These are phyloP conservation scores for Crithidia expoeki DNA, from an alignment of 208 protist species.

Conservation along the genomic window DNA sequence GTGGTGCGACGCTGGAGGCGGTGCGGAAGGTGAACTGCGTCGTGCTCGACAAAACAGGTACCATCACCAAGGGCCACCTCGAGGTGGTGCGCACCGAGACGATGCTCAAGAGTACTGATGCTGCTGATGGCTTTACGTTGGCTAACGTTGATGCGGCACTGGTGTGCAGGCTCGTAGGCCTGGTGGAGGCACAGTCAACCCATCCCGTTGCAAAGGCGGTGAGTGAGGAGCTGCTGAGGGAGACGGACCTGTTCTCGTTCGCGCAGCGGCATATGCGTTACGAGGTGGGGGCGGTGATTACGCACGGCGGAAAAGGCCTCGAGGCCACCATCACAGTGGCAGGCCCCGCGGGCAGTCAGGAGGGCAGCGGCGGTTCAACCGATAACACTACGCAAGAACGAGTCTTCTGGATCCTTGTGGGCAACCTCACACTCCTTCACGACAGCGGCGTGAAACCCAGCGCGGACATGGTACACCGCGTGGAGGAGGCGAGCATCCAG, in stretches of 20 bases:
- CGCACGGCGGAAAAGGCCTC: slow-evolving; percentile 55
- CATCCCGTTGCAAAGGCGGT: slow-evolving; percentile 93
- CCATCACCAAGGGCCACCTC: slow-evolving; percentile 93
- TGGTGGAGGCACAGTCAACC: slow-evolving; percentile 69
- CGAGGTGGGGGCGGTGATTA: slow-evolving; percentile 45
- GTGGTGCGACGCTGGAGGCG: slow-evolving; percentile 87
- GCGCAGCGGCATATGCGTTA: slow-evolving; percentile 15
- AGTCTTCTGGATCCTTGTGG: slow-evolving; percentile 67
- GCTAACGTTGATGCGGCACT: slow-evolving; percentile 8
- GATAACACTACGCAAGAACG: slow-evolving; percentile 3
- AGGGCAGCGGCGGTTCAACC: no score
- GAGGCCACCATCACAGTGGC: slow-evolving; percentile 43
- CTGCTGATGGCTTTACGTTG: slow-evolving; percentile 11
- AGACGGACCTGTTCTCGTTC: slow-evolving; percentile 5
- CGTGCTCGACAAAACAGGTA: slow-evolving; percentile 98
- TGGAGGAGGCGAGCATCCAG: slow-evolving; percentile 35
- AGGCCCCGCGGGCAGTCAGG: background rate
- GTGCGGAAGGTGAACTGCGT: slow-evolving; percentile 79
- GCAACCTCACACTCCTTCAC: slow-evolving; percentile 67
- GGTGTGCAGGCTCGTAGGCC: slow-evolving; percentile 37
- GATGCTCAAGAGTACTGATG: background rate
- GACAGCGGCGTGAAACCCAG: slow-evolving; percentile 34
- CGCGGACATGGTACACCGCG: slow-evolving; percentile 25
- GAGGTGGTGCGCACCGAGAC: slow-evolving; percentile 55
- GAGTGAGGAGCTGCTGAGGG: slow-evolving; percentile 19